These are phyloP conservation scores for Hanseniaspora mollemarum DNA, from an alignment of 805 yeast species.

Conservation along the genomic window DNA sequence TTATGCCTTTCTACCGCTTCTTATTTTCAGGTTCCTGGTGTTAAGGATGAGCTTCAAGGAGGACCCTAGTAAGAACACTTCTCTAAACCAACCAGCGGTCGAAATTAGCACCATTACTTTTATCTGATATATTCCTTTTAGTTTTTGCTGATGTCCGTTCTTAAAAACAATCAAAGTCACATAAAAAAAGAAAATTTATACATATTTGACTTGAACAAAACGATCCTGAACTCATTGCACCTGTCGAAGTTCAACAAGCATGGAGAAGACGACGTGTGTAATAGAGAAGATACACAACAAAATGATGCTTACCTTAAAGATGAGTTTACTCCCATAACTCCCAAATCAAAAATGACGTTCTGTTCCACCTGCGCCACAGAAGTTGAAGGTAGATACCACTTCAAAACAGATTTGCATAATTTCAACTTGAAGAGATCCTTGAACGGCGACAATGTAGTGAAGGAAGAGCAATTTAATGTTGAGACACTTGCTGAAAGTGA, in stretches of 20 bases:
- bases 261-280: constrained; percentile 28
- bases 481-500: constrained; percentile 36
- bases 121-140: too few relatives aligned
- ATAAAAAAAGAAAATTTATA: constrained; percentile 35
- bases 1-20: too few relatives aligned
- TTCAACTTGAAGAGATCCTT: constrained; percentile 47
- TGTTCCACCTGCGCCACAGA: constrained; percentile 25
- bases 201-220: constrained; percentile 36
- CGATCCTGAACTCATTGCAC: constrained; percentile 37
- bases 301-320: constrained; percentile 2
- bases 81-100: too few relatives aligned
- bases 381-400: constrained; percentile 35
- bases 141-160: not conserved
- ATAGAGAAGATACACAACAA: not conserved
- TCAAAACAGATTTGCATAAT: constrained; percentile 47
- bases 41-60: too few relatives aligned
- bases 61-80: too few relatives aligned
- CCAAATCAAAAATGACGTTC: constrained; percentile 6
- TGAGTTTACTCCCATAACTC: constrained; percentile 14
- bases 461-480: constrained; percentile 49
- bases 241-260: constrained; percentile 48
- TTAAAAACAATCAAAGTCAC: not conserved
- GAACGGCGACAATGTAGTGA: constrained; percentile 36
- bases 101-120: too few relatives aligned
- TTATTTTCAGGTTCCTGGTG: too few relatives aligned